A percentile compares a stretch with the other conserved stretches of the same genome.
These are phyloP conservation scores for Jaenimonas drosophilae DNA, from an alignment of 208 protist species.

Conservation along the genomic window DNA sequence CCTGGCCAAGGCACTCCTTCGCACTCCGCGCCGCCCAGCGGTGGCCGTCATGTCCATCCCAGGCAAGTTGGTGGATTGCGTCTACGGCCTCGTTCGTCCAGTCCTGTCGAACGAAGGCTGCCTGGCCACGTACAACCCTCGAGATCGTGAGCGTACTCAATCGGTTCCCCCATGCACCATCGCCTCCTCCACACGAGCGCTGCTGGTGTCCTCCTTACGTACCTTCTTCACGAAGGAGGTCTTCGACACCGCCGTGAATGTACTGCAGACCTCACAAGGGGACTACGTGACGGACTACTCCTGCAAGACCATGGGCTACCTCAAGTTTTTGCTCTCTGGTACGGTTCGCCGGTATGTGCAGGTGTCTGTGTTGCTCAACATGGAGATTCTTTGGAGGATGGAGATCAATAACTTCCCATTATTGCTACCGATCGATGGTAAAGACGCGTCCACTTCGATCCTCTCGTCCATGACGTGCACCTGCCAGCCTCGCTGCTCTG, in stretches of 20 bases:
- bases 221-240: constrained; percentile 1
- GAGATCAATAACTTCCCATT: too few relatives aligned
- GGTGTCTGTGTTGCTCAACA: constrained; percentile 26
- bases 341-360: constrained; percentile 50
- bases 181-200: constrained; percentile 1
- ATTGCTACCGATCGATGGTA: too few relatives aligned
- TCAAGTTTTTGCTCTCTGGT: constrained; percentile 36
- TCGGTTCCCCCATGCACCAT: constrained; percentile 2
- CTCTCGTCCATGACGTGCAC: constrained; percentile 38
- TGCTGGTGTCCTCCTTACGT: constrained; percentile 1
- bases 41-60: background rate
- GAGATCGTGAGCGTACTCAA: too few relatives aligned
- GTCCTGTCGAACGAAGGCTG: background rate
- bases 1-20: background rate
- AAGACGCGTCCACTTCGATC: constrained; percentile 27
- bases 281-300: constrained; percentile 51
- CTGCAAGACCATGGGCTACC: constrained; percentile 37
- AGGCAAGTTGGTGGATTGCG: too few relatives aligned
- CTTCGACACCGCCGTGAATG: constrained; percentile 4
- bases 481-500: constrained; percentile 42
- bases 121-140: background rate
- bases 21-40: background rate
- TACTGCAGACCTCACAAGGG: too few relatives aligned
- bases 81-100: constrained; percentile 1
- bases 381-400: constrained; percentile 26